phyloP scores from a whole-genome alignment of 352 stramenopile species.

The Globisporangium perplexum region DNA sequence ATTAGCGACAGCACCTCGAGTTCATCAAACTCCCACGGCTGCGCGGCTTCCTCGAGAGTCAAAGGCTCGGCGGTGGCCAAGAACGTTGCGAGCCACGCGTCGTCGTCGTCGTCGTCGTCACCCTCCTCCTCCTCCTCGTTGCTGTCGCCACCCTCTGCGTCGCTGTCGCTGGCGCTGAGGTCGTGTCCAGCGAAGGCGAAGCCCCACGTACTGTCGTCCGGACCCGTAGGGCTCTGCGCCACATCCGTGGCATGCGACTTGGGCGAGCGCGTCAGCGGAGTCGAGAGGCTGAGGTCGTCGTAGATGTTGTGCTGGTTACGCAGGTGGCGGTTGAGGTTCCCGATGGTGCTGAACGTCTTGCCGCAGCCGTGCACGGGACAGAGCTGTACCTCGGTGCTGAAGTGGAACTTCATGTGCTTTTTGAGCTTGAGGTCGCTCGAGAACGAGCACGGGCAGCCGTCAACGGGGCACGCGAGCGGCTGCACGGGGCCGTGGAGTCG shows the following conservation, averaged over 20 bases:
- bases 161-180: neutral
- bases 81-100: neutral
- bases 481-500: slow-evolving; percentile 47
- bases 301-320: slow-evolving; percentile 18
- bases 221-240: slow-evolving; percentile 5
- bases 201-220: slow-evolving; percentile 5
- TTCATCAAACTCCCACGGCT: slow-evolving; percentile 4
- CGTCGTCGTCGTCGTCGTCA: slow-evolving; percentile 1
- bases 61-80: neutral
- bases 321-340: slow-evolving; percentile 58
- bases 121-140: neutral
- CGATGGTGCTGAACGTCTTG: slow-evolving; percentile 58
- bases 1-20: slow-evolving; percentile 4
- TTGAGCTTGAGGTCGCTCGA: slow-evolving; percentile 54
- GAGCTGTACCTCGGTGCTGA: slow-evolving; percentile 38
- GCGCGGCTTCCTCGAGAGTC: slow-evolving; percentile 3
- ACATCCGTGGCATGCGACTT: neutral
- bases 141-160: too few relatives aligned
- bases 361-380: slow-evolving; percentile 34
- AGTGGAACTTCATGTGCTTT: slow-evolving; percentile 64
- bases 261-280: neutral
- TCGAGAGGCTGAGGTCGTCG: slow-evolving; percentile 1
- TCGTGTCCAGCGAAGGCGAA: neutral
- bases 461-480: slow-evolving; percentile 42
- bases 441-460: slow-evolving; percentile 46